Conservation (phyloP, 2,329 filamentous ascomycete species). For the Thelonectria rubi region DNA sequence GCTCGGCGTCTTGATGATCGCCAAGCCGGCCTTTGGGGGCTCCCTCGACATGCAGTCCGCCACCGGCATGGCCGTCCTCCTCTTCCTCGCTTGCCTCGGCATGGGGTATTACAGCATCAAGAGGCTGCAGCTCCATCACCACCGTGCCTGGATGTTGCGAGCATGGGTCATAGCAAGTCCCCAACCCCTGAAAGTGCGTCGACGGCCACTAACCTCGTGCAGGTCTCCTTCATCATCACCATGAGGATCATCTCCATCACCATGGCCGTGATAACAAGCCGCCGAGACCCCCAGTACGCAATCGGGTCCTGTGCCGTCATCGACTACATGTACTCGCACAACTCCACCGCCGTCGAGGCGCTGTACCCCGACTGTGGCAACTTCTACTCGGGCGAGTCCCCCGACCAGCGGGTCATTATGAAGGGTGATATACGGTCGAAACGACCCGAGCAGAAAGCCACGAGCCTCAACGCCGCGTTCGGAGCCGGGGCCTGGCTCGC, state of each 20-base stretch:
- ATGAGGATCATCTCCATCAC: slow-evolving; percentile 58
- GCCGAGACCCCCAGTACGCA: slow-evolving; percentile 38
- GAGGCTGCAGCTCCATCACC: slow-evolving; percentile 68
- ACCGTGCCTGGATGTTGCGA: slow-evolving; percentile 71
- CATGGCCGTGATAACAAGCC: slow-evolving; percentile 50
- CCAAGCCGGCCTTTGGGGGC: slow-evolving; percentile 62
- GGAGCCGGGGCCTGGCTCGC: slow-evolving; percentile 64
- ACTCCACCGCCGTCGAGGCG: slow-evolving; percentile 40
- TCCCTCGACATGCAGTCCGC: slow-evolving; percentile 58
- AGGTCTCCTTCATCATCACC: slow-evolving; percentile 63
- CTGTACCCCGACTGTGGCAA: slow-evolving; percentile 57
- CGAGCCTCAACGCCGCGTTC: slow-evolving; percentile 58
- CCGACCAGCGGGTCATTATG: slow-evolving; percentile 37
- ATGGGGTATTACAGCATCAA: slow-evolving; percentile 67
- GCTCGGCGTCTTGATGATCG: slow-evolving; percentile 63
- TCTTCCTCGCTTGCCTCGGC: slow-evolving; percentile 53
- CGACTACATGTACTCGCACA: slow-evolving; percentile 48
- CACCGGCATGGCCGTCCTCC: slow-evolving; percentile 54
- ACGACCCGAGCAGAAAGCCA: slow-evolving; percentile 47
- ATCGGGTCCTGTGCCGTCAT: slow-evolving; percentile 59
- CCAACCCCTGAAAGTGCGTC: neutral
- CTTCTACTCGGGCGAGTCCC: slow-evolving; percentile 45
- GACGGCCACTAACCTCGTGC: slow-evolving; percentile 1
- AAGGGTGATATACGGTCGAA: slow-evolving; percentile 45
- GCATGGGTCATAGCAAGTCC: slow-evolving; percentile 58